phyloP scores from a whole-genome alignment of 1,284 basidiomycete genomes.

The Leccinum griseonigrum region DNA sequence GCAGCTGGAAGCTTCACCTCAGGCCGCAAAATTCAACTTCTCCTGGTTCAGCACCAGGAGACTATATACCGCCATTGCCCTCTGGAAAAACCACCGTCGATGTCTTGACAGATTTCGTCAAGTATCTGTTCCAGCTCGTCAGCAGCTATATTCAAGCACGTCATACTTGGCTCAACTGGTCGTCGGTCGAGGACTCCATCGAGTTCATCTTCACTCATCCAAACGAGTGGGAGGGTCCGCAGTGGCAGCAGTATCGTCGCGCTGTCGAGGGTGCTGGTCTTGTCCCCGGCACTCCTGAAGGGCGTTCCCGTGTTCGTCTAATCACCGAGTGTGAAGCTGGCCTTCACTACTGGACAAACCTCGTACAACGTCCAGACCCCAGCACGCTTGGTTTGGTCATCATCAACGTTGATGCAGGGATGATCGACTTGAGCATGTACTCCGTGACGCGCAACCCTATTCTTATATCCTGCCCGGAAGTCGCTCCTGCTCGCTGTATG shows the following conservation, averaged over 20 bases:
- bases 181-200: conserved; percentile 28
- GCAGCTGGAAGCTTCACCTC: neutral
- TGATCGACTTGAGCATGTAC: neutral
- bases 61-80: neutral
- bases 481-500: neutral
- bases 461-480: neutral
- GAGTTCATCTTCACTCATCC: conserved; percentile 32
- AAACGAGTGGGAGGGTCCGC: conserved; percentile 24
- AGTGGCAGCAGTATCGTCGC: conserved; percentile 35
- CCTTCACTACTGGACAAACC: conserved; percentile 43
- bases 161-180: conserved; percentile 42
- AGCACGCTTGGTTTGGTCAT: neutral
- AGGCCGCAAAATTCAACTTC: neutral
- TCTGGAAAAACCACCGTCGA: conserved; percentile 29
- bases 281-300: conserved; percentile 16
- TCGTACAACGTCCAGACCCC: conserved; percentile 14
- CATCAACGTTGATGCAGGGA: neutral
- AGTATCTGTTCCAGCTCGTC: conserved; percentile 45
- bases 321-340: conserved; percentile 50
- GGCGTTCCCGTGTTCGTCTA: conserved; percentile 35
- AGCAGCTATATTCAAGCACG: conserved; percentile 45
- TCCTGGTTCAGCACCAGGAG: neutral
- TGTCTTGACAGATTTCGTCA: conserved; percentile 46
- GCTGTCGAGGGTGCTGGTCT: conserved; percentile 34
- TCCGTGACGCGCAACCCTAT: neutral